A percentile compares a stretch with the other conserved stretches of the same genome.
Evolutionary conservation across 371 early-diverging fungal genomes (phyloP).

Genomic region (Haplosporangium sp.): DNA sequence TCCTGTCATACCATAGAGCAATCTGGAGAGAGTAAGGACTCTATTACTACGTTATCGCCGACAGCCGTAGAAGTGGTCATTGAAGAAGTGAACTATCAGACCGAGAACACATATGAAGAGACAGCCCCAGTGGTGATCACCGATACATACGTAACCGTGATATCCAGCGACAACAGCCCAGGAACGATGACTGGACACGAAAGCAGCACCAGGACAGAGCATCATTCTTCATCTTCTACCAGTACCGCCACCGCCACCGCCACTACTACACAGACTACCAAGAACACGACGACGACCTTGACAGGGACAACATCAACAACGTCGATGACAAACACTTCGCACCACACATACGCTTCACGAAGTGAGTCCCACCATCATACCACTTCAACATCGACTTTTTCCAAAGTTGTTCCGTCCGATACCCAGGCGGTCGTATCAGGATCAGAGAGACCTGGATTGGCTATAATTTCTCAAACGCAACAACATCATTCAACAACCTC

Average conservation of each 20-base stretch:
- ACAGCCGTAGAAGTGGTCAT: slow-evolving; percentile 2
- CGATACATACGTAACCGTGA: background rate
- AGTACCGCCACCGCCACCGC: background rate
- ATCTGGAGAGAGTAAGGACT: background rate
- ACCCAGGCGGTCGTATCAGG: too few relatives aligned
- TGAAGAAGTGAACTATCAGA: slow-evolving; percentile 3
- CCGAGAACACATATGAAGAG: background rate
- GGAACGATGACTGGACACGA: background rate
- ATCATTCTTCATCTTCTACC: background rate
- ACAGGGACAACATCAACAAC: background rate
- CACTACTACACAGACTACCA: background rate
- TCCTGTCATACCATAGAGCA: background rate
- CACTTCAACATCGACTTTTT: too few relatives aligned
- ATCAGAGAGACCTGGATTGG: background rate
- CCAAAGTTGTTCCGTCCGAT: too few relatives aligned
- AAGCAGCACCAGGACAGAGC: background rate
- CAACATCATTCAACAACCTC: background rate
- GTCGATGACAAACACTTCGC: background rate
- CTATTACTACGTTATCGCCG: background rate
- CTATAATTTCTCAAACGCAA: background rate
- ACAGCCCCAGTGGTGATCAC: background rate
- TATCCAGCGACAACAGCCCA: background rate
- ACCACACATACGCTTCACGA: background rate
- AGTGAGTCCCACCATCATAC: too few relatives aligned
- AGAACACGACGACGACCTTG: background rate